Evolutionary conservation across 371 early-diverging fungal species (phyloP).

Genomic region (Circinella umbellata): DNA sequence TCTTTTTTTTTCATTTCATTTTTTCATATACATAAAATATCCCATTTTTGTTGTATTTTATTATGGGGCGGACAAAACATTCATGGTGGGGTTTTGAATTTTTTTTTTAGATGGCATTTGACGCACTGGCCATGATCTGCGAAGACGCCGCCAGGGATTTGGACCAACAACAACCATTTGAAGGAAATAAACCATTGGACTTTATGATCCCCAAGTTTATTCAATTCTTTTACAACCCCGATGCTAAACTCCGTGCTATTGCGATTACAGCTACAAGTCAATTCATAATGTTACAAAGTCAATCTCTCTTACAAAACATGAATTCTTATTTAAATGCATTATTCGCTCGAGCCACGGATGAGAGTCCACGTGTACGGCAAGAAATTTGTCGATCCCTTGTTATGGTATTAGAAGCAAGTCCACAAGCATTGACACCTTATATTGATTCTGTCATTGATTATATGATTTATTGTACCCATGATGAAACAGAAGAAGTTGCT

Average conservation of each 20-base stretch:
- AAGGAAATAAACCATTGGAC: conserved; percentile 68
- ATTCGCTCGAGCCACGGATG: conserved; percentile 76
- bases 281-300: conserved; percentile 70
- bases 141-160: conserved; percentile 86
- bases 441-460: conserved; percentile 83
- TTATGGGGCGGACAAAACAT: neutral
- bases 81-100: neutral
- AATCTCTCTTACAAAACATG: conserved; percentile 67
- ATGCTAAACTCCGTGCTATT: conserved; percentile 68
- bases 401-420: conserved; percentile 79
- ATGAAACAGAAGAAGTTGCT: conserved; percentile 81
- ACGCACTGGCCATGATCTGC: conserved; percentile 88
- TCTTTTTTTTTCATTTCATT: too few species aligned
- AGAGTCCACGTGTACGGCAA: conserved; percentile 75
- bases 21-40: too few species aligned
- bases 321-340: conserved; percentile 77
- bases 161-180: conserved; percentile 51
- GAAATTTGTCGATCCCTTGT: conserved; percentile 90
- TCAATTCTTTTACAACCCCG: conserved; percentile 71
- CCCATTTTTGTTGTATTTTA: neutral
- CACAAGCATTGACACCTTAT: conserved; percentile 79
- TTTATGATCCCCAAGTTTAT: conserved; percentile 85
- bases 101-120: conserved; percentile 72
- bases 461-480: conserved; percentile 88
- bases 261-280: conserved; percentile 83